Conservation (phyloP, 2,329 filamentous ascomycete species). For the Colletotrichum sp. region DNA sequence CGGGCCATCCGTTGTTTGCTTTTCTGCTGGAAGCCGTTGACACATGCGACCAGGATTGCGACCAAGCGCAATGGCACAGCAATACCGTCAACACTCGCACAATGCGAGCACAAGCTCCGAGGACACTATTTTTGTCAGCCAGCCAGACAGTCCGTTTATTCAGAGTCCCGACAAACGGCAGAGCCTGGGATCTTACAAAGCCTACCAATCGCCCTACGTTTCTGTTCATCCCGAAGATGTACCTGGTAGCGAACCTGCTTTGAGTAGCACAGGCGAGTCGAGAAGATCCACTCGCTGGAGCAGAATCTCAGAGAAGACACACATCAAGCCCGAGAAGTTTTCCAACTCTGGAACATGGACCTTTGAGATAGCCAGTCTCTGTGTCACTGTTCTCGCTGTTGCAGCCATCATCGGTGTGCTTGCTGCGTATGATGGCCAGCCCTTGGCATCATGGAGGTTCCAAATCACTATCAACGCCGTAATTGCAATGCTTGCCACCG, state of each 20-base stretch:
- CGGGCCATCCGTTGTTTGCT: not conserved
- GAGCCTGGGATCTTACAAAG: not conserved
- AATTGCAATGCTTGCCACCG: conserved; percentile 32
- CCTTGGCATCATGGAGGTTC: conserved; percentile 33
- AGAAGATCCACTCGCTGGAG: conserved; percentile 12
- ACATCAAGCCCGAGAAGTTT: conserved; percentile 6
- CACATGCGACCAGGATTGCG: not conserved
- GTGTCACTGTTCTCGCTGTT: conserved; percentile 28
- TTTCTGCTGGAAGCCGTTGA: not conserved
- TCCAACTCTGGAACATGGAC: conserved; percentile 27
- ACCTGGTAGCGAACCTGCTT: conserved; percentile 1
- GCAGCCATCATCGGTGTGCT: conserved; percentile 32
- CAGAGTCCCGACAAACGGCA: not conserved
- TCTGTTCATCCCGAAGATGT: conserved; percentile 4
- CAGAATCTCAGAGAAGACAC: conserved; percentile 1
- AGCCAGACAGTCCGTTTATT: conserved; percentile 3
- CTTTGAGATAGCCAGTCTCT: conserved; percentile 28
- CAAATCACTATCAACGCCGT: conserved; percentile 35
- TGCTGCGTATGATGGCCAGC: conserved; percentile 29
- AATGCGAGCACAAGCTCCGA: conserved; percentile 9
- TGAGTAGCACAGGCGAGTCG: conserved; percentile 3
- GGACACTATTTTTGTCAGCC: conserved; percentile 8
- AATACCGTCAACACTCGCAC: conserved; percentile 12
- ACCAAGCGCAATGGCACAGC: not conserved
- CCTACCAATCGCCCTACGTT: not conserved